These are phyloP conservation scores for Marsdenia floribunda DNA, from an alignment of 257 asterid genomes.

Conservation along the genomic window DNA sequence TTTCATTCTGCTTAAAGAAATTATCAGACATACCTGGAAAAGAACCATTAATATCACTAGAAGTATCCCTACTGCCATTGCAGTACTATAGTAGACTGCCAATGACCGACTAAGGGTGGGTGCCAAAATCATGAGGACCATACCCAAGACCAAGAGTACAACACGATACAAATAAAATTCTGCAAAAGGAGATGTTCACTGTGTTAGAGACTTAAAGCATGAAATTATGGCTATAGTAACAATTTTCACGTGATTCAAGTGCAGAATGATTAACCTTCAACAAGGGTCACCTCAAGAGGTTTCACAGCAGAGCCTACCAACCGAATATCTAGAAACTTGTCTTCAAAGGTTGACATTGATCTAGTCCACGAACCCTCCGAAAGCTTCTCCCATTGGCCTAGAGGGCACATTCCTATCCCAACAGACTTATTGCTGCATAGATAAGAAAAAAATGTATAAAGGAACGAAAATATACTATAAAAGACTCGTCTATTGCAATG, in stretches of 20 bases:
- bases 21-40: constrained; percentile 54
- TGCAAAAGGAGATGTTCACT: constrained; percentile 33
- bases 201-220: constrained; percentile 5
- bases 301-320: constrained; percentile 43
- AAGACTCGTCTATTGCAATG: too few relatives aligned
- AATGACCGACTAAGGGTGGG: constrained; percentile 73
- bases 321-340: constrained; percentile 71
- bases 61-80: constrained; percentile 68
- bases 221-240: neutral
- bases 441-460: neutral
- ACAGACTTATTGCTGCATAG: constrained; percentile 64
- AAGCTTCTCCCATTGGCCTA: constrained; percentile 75
- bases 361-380: constrained; percentile 58
- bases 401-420: constrained; percentile 78
- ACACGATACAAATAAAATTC: constrained; percentile 59
- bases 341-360: constrained; percentile 87
- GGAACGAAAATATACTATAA: neutral
- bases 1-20: neutral
- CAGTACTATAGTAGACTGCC: constrained; percentile 75
- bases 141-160: constrained; percentile 63
- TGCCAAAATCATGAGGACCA: constrained; percentile 51
- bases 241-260: neutral
- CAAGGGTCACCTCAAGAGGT: constrained; percentile 61
- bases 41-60: constrained; percentile 81
- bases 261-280: constrained; percentile 58